phyloP scores from a whole-genome alignment of 106 monocot species.

The Alisma plantagoaquatica region DNA sequence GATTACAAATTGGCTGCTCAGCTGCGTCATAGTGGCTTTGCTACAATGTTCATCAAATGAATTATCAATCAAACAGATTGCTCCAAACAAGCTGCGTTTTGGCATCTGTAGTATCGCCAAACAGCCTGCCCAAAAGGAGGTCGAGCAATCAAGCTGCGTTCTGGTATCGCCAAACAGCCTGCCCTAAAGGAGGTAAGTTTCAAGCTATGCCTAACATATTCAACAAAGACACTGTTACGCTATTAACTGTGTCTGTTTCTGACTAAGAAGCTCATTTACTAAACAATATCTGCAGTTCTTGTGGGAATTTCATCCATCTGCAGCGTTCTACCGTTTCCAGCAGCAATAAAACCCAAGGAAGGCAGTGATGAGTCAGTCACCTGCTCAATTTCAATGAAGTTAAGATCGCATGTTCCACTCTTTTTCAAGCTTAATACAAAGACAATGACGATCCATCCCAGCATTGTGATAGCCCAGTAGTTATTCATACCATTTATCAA shows the following conservation, averaged over 20 bases:
- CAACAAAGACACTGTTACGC: not conserved
- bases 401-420: conserved; percentile 51
- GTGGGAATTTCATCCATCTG: conserved; percentile 34
- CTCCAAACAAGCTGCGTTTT: no score
- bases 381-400: conserved; percentile 77
- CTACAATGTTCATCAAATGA: no score
- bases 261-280: no score
- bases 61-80: no score
- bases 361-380: conserved; percentile 60
- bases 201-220: not conserved
- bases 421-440: conserved; percentile 72
- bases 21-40: no score
- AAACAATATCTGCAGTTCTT: conserved; percentile 36
- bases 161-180: not conserved
- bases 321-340: conserved; percentile 41
- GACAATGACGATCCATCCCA: conserved; percentile 67
- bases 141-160: not conserved
- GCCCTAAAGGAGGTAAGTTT: not conserved
- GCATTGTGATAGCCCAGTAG: conserved; percentile 80
- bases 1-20: no score
- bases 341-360: conserved; percentile 44
- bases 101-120: no score
- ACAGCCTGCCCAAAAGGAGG: not conserved
- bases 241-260: not conserved
- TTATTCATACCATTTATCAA: conserved; percentile 95